A percentile compares a stretch with the other conserved stretches of the same genome.
Conservation (phyloP, 164 flowering plant species). For the Macadamia integrifolia region DNA sequence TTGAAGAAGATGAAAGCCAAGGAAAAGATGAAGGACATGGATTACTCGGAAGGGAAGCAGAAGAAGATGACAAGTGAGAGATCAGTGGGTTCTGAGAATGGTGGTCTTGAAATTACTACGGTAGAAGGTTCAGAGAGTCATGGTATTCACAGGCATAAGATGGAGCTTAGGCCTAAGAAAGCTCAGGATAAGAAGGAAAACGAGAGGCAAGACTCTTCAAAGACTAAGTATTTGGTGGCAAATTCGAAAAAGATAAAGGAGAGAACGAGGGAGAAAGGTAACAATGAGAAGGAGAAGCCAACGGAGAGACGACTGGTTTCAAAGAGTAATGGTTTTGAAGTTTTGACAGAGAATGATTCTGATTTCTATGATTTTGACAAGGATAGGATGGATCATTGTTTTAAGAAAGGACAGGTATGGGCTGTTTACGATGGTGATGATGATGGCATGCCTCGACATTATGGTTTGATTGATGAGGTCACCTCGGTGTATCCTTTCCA, state of each 20-base stretch:
- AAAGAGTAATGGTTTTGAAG: constrained; percentile 27
- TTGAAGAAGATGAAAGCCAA: constrained; percentile 24
- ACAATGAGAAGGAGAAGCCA: neutral
- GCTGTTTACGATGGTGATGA: constrained; percentile 75
- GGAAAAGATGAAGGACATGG: constrained; percentile 12
- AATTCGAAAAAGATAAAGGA: neutral
- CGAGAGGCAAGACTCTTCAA: neutral
- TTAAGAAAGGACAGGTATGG: constrained; percentile 86
- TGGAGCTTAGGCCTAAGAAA: constrained; percentile 18
- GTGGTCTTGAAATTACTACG: neutral
- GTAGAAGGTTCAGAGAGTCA: neutral
- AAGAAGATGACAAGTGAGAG: constrained; percentile 6
- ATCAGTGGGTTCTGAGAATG: neutral
- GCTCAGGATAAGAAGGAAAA: neutral
- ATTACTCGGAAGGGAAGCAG: constrained; percentile 6
- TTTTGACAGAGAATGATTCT: constrained; percentile 65
- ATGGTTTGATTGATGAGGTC: constrained; percentile 70
- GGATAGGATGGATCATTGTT: constrained; percentile 69
- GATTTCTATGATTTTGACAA: constrained; percentile 86
- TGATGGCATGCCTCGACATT: constrained; percentile 93
- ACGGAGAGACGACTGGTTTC: neutral
- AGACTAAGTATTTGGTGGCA: neutral
- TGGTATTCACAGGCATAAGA: neutral
- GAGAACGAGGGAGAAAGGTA: neutral
- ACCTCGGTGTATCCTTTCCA: constrained; percentile 63